phyloP scores from a whole-genome alignment of 2,329 filamentous ascomycete genomes.

The Trichocomaceae sp. region DNA sequence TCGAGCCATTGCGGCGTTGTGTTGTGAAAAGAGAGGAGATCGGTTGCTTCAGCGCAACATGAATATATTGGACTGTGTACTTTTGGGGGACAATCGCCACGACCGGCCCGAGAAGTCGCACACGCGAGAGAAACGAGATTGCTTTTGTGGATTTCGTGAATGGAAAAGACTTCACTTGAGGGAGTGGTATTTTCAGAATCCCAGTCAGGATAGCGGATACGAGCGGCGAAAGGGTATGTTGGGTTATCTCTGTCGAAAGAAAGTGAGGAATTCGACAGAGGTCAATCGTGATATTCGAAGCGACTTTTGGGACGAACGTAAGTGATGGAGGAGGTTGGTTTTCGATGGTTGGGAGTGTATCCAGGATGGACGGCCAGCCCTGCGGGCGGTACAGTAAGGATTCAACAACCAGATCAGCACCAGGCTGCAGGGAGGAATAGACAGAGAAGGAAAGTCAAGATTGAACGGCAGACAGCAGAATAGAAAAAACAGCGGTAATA shows the following conservation, averaged over 20 bases:
- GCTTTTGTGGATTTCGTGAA: background rate
- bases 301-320: background rate
- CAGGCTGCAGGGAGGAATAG: slow-evolving; percentile 11
- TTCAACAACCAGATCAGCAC: slow-evolving; percentile 11
- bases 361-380: slow-evolving; percentile 3
- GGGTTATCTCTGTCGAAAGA: background rate
- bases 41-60: background rate
- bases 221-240: slow-evolving; percentile 1
- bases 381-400: slow-evolving; percentile 10
- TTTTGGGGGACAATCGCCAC: background rate
- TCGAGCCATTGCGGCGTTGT: slow-evolving; percentile 36
- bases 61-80: background rate
- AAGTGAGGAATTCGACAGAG: background rate
- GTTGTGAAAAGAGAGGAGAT: background rate
- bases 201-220: slow-evolving; percentile 10
- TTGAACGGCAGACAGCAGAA: slow-evolving; percentile 4
- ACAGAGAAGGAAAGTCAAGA: slow-evolving; percentile 15
- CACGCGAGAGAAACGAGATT: background rate
- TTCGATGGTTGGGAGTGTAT: background rate
- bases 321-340: slow-evolving; percentile 3
- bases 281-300: background rate
- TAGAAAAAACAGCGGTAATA: background rate
- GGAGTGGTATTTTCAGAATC: slow-evolving; percentile 10
- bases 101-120: background rate
- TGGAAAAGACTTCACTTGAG: slow-evolving; percentile 18